phyloP scores from a whole-genome alignment of 768 basidiomycete genomes.

The Ramaria rubella region DNA sequence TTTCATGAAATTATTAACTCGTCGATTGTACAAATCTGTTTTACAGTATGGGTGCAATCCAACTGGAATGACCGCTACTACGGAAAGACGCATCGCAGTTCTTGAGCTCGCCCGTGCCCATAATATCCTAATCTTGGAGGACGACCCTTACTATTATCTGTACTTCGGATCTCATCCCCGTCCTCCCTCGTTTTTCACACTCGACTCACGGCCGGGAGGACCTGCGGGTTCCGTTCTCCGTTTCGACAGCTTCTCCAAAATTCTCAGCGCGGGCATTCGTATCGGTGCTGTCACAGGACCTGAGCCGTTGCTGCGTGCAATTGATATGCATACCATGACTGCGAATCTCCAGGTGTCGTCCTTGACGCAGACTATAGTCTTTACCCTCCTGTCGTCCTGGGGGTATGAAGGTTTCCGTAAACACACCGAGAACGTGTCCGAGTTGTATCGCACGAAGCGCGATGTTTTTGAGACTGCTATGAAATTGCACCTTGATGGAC shows the following conservation, averaged over 20 bases:
- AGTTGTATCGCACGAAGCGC: constrained; percentile 66
- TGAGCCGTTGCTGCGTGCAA: constrained; percentile 54
- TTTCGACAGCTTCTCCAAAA: constrained; percentile 87
- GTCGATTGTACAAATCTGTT: background rate
- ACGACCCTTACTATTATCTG: constrained; percentile 65
- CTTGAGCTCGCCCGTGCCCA: constrained; percentile 65
- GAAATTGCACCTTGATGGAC: constrained; percentile 65
- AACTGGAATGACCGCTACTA: constrained; percentile 70
- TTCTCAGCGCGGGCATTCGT: constrained; percentile 74
- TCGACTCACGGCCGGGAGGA: constrained; percentile 51
- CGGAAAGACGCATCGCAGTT: constrained; percentile 63
- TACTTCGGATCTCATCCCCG: constrained; percentile 64
- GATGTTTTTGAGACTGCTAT: constrained; percentile 75
- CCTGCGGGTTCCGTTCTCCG: constrained; percentile 69
- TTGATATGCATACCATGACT: constrained; percentile 62
- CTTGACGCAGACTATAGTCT: constrained; percentile 56
- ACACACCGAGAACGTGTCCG: constrained; percentile 64
- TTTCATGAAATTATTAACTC: background rate
- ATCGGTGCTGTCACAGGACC: constrained; percentile 82
- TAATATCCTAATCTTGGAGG: constrained; percentile 81
- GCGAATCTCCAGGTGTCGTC: constrained; percentile 63
- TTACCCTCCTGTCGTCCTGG: constrained; percentile 59
- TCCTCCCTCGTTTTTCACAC: constrained; percentile 72
- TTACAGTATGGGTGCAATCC: constrained; percentile 79
- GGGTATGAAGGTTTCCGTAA: constrained; percentile 66